Evolutionary conservation across 305 asterid species (phyloP), one percentile per base, ranked within the genome.

Genomic region (Stenogyne calaminthoides): DNA sequence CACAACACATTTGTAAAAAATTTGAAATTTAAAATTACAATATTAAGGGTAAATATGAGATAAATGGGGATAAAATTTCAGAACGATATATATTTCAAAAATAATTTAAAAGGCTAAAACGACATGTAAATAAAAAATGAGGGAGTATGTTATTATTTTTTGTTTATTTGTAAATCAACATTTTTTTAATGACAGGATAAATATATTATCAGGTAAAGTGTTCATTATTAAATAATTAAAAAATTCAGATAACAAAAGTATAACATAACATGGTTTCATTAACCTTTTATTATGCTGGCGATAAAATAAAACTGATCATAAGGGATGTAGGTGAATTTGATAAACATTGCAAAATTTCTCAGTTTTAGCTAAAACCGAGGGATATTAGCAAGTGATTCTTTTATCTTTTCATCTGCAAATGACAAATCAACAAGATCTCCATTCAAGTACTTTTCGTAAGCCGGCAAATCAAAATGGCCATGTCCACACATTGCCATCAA

Each of bases 401-500:
- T 69, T 1, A 88, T 84, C 73, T 61, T 86, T 44, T 85, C 91
- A 57, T 90, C 90, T 0, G 91, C 80, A 61, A 91, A 94, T 0
- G 88, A 73, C 62, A 94, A 75, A 84, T 94, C 98, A 25, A 87
- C 91, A 58, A 94, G 78, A n/a, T 72, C 71, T 16, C 99, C 99
- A 55, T 85, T 90, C 76, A 94, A 70, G 70, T 88, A 94, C 80
- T 87, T 94, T 4, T 92, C 99, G 44, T 94, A 94, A 27, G 99
- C 89, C 16, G 95, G 83, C 83, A 94, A 77, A 75, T 94, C 99
- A 56, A 94, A 94, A 80, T 94, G 99, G 39, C 99, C 98, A n/a
- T 90, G 97, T 40, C 99, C 98, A 71, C 98, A 94, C 96, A 94
- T 90, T 12, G 99, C 98, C 95, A 84, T 87, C 49, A 94, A 90